Evolutionary conservation across 2,329 filamentous ascomycete species (phyloP).

Genomic region (Neocatenulostroma microsporum): DNA sequence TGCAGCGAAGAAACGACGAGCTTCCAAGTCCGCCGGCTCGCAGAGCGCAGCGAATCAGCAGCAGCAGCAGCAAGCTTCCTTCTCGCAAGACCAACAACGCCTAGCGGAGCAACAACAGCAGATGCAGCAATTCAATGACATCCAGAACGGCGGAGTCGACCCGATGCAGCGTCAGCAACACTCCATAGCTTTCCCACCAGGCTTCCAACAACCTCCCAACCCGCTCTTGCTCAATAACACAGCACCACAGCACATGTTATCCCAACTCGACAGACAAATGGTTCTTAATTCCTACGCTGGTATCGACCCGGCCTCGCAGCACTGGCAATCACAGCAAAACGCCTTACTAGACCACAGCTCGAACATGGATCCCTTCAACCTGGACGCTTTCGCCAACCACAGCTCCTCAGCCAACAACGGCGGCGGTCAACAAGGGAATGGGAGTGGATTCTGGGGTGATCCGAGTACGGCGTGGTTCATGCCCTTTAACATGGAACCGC

Average conservation of each 20-base stretch:
- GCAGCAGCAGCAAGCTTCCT: conserved; percentile 4
- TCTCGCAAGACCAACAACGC: too few relatives aligned
- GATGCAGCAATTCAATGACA: conserved; percentile 7
- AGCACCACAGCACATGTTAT: conserved; percentile 43
- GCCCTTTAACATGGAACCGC: conserved; percentile 83
- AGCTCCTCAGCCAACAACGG: conserved; percentile 1
- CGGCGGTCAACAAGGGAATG: conserved; percentile 9
- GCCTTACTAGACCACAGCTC: conserved; percentile 6
- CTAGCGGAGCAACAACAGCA: conserved; percentile 6
- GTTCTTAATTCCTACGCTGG: conserved; percentile 64
- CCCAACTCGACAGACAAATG: conserved; percentile 66
- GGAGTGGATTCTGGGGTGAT: conserved; percentile 28
- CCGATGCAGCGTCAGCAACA: too few relatives aligned
- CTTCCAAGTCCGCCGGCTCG: conserved; percentile 17
- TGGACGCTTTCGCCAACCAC: conserved; percentile 7
- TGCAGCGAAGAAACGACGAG: conserved; percentile 25
- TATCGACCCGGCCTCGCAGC: conserved; percentile 35
- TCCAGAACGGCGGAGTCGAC: too few relatives aligned
- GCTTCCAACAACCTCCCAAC: conserved; percentile 25
- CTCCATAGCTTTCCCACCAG: conserved; percentile 38
- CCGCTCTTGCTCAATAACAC: conserved; percentile 21
- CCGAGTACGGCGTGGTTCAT: conserved; percentile 73
- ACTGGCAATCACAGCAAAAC: too few relatives aligned
- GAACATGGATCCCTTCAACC: conserved; percentile 17
- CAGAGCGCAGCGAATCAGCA: conserved; percentile 6